These are phyloP conservation scores for Dactylellina drechsleri DNA, from an alignment of 2,329 filamentous ascomycete genomes.

Conservation along the genomic window DNA sequence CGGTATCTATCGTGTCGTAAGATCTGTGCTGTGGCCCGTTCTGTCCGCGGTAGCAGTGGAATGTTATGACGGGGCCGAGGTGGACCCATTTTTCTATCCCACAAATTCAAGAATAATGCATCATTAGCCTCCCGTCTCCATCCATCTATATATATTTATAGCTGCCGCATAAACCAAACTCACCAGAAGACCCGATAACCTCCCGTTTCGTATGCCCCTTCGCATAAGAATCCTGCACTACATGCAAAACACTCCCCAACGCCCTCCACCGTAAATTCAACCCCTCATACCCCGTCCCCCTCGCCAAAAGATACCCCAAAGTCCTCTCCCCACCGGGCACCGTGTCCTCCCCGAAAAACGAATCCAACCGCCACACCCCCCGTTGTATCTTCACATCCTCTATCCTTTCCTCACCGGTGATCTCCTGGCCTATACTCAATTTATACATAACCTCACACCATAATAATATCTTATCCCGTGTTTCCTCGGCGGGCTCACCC, in stretches of 20 bases:
- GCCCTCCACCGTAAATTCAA: slow-evolving; percentile 9
- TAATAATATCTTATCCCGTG: slow-evolving; percentile 18
- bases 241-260: slow-evolving; percentile 16
- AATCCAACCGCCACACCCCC: neutral
- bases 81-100: neutral
- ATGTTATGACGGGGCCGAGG: slow-evolving; percentile 9
- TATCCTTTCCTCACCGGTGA: neutral
- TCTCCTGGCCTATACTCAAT: neutral
- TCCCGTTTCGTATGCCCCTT: slow-evolving; percentile 20
- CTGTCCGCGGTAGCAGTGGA: slow-evolving; percentile 24
- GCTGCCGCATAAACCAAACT: neutral
- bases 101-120: neutral
- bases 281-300: neutral
- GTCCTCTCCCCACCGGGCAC: neutral
- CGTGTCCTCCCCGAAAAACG: slow-evolving; percentile 15
- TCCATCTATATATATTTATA: neutral
- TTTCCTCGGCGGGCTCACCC: slow-evolving; percentile 18
- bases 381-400: slow-evolving; percentile 12
- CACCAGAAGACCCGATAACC: neutral
- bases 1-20: slow-evolving; percentile 5
- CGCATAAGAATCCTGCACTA: slow-evolving; percentile 26
- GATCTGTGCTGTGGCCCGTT: neutral
- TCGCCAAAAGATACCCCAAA: slow-evolving; percentile 8
- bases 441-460: slow-evolving; percentile 35
- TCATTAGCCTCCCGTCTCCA: neutral